Evolutionary conservation across 2,329 filamentous ascomycete species (phyloP).

Genomic region (Davidsoniella virescens): DNA sequence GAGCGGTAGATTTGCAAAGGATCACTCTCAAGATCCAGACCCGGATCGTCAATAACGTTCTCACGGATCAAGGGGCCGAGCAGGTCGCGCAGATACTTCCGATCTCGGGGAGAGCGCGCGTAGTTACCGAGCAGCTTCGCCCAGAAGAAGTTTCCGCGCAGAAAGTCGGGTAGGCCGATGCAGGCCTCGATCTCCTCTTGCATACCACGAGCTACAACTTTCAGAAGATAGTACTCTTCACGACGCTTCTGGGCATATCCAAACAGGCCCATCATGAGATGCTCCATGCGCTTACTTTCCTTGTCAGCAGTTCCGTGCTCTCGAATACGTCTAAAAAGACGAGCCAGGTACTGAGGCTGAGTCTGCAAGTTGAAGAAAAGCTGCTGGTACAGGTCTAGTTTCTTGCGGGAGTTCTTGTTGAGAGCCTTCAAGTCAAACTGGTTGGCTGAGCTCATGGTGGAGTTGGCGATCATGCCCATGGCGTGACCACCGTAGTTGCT

Average conservation of each 20-base stretch:
- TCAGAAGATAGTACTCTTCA: slow-evolving; percentile 92
- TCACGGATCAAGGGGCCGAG: slow-evolving; percentile 74
- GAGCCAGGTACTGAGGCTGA: slow-evolving; percentile 82
- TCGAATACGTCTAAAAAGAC: slow-evolving; percentile 69
- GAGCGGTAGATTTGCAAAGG: slow-evolving; percentile 94
- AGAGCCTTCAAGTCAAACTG: slow-evolving; percentile 93
- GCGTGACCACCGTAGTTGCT: slow-evolving; percentile 88
- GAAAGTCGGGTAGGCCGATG: slow-evolving; percentile 61
- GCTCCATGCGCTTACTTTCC: slow-evolving; percentile 81
- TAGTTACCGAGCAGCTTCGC: slow-evolving; percentile 73
- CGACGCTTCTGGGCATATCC: slow-evolving; percentile 92
- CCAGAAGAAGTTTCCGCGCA: slow-evolving; percentile 88
- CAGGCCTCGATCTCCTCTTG: slow-evolving; percentile 71
- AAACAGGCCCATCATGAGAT: slow-evolving; percentile 89
- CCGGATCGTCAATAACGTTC: slow-evolving; percentile 83
- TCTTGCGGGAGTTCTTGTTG: slow-evolving; percentile 90
- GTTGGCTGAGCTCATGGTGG: slow-evolving; percentile 74
- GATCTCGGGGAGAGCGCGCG: slow-evolving; percentile 75
- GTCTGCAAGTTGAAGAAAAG: slow-evolving; percentile 96
- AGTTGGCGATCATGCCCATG: slow-evolving; percentile 70
- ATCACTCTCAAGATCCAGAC: slow-evolving; percentile 86
- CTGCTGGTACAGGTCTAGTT: slow-evolving; percentile 92
- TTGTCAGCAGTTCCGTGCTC: slow-evolving; percentile 78
- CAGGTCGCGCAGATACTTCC: slow-evolving; percentile 80
- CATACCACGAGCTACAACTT: slow-evolving; percentile 67